Evolutionary conservation across 2,329 filamentous ascomycete genomes (phyloP), one percentile per base, ranked within the genome.

Genomic region (Pseudocercospora pini-densiflorae): DNA sequence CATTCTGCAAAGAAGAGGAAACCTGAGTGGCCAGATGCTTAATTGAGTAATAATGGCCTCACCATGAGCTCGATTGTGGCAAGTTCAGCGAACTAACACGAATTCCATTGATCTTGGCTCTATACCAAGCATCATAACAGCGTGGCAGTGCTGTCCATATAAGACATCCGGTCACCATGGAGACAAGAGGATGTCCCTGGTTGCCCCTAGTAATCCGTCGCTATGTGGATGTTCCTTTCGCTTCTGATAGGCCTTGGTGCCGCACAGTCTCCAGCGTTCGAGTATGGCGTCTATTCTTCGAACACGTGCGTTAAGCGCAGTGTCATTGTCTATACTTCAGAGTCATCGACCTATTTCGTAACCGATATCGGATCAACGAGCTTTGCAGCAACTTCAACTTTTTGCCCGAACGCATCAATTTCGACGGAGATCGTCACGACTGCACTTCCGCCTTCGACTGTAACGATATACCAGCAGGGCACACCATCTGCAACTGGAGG

Each of bases 221-320:
- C 12, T 36, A 12, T 36, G 12, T 36, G 33, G 12, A 14, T 36
- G 33, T 36, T 36, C 12, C 33, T 36, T 36, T 36, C 33, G 33
- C 33, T 36, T 36, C 33, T 36, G 33, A 36, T 36, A 36, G 33
- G 33, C 8, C 33, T 36, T 36, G 14, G 33, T 36, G 33, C 33
- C 33, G 33, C 10, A 14, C 33, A 31, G 8, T 31, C 29, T 6
- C 29, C 29, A 9, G 29, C 29, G 29, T 54, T 23, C 21, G 21
- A 57, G 53, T 45, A 45, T 45, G 19, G 40, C 40, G 40, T 16
- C 40, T 45, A 45, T 45, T 16, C 40, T 31, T 31, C 29, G 33
- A 61, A 49, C 24, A 51, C 59, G 24, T 61, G 59, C 45, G 21
- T 61, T 7, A 51, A 51, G 27, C 36, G 59, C 16, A 61, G 59